phyloP scores from a whole-genome alignment of 2,329 filamentous ascomycete genomes.

The Trichophyton equinum region DNA sequence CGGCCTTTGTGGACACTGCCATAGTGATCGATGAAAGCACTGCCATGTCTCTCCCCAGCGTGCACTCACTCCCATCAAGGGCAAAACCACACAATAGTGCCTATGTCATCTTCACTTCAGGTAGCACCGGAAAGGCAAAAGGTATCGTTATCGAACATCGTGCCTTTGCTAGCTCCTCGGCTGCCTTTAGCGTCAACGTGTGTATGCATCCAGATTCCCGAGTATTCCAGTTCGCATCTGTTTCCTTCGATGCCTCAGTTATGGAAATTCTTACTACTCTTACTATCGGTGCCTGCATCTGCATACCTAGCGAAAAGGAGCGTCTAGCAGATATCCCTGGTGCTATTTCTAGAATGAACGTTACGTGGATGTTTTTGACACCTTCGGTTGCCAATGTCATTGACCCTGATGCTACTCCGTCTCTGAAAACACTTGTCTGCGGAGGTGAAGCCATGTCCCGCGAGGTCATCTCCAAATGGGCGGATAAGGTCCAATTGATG shows the following conservation, averaged over 20 bases:
- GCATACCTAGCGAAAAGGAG: slow-evolving; percentile 58
- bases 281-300: slow-evolving; percentile 65
- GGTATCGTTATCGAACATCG: slow-evolving; percentile 64
- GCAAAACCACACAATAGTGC: slow-evolving; percentile 34
- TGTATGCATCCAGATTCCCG: slow-evolving; percentile 49
- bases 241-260: slow-evolving; percentile 74
- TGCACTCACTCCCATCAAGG: slow-evolving; percentile 17
- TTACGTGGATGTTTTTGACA: slow-evolving; percentile 75
- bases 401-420: slow-evolving; percentile 53
- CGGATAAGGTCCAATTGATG: slow-evolving; percentile 48
- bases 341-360: slow-evolving; percentile 48
- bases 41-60: slow-evolving; percentile 37
- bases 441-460: slow-evolving; percentile 69
- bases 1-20: slow-evolving; percentile 18
- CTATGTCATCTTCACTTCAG: slow-evolving; percentile 76
- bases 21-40: slow-evolving; percentile 45
- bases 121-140: slow-evolving; percentile 68
- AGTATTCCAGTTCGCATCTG: slow-evolving; percentile 68
- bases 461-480: slow-evolving; percentile 58
- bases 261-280: slow-evolving; percentile 85
- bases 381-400: slow-evolving; percentile 70
- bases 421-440: slow-evolving; percentile 62
- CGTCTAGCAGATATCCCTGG: slow-evolving; percentile 60
- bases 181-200: slow-evolving; percentile 14
- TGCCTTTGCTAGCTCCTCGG: slow-evolving; percentile 59